These are phyloP conservation scores for Metschnikowia baotianmanensis DNA, from an alignment of 805 yeast genomes.

Conservation along the genomic window DNA sequence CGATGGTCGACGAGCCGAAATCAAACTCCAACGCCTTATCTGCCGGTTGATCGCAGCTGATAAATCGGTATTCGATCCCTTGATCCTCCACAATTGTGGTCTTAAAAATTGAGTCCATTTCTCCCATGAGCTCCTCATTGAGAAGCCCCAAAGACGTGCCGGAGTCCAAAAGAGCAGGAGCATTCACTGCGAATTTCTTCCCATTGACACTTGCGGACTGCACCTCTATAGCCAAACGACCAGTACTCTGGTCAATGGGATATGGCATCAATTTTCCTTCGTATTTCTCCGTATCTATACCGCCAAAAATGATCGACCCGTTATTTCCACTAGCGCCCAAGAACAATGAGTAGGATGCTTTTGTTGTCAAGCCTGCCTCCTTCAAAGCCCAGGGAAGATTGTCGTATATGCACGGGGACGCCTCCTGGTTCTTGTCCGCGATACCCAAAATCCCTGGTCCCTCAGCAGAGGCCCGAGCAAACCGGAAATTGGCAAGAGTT, in stretches of 20 bases:
- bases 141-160: slow-evolving; percentile 15
- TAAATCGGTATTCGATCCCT: slow-evolving; percentile 9
- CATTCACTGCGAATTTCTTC: slow-evolving; percentile 2
- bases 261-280: slow-evolving; percentile 11
- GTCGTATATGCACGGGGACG: slow-evolving; percentile 9
- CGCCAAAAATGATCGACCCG: slow-evolving; percentile 41
- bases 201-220: slow-evolving; percentile 10
- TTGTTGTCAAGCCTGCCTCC: slow-evolving; percentile 52
- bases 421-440: slow-evolving; percentile 12
- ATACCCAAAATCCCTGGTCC: slow-evolving; percentile 14
- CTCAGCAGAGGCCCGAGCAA: slow-evolving; percentile 6
- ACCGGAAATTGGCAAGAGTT: slow-evolving; percentile 12
- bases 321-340: slow-evolving; percentile 39
- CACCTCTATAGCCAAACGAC: slow-evolving; percentile 7
- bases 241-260: slow-evolving; percentile 10
- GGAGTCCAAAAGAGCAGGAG: slow-evolving; percentile 14
- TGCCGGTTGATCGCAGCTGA: slow-evolving; percentile 16
- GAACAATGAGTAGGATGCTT: slow-evolving; percentile 59
- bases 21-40: slow-evolving; percentile 14
- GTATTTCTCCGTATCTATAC: slow-evolving; percentile 41
- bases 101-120: slow-evolving; percentile 12
- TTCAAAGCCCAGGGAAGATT: slow-evolving; percentile 66
- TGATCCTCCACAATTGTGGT: slow-evolving; percentile 7
- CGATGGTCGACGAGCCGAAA: slow-evolving; percentile 11
- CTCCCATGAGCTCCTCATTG: slow-evolving; percentile 7